phyloP scores from a whole-genome alignment of 345 rosid genomes.

The Mangifera indica region DNA sequence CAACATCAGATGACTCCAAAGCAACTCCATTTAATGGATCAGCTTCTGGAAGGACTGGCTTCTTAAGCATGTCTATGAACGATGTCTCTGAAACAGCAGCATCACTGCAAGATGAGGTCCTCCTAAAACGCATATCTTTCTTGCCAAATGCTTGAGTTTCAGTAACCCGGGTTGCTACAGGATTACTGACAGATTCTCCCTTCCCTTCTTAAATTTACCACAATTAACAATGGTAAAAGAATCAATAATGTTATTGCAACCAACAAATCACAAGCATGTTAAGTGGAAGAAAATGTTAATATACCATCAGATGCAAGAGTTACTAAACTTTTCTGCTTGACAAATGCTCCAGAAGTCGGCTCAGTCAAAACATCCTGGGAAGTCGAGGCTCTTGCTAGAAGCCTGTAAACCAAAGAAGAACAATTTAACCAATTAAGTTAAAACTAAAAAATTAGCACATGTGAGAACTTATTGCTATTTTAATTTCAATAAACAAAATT shows the following conservation, averaged over 20 bases:
- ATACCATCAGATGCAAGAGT: constrained; percentile 46
- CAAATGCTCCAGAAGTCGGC: constrained; percentile 34
- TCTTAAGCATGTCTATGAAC: constrained; percentile 76
- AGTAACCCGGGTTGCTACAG: constrained; percentile 8
- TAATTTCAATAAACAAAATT: background rate
- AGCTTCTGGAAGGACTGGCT: constrained; percentile 14
- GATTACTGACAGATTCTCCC: constrained; percentile 28
- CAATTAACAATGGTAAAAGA: background rate
- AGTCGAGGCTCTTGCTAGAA: constrained; percentile 36
- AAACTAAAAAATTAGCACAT: background rate
- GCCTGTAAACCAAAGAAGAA: constrained; percentile 23
- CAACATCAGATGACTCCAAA: constrained; percentile 35
- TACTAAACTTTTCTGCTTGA: constrained; percentile 35
- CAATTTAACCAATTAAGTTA: background rate
- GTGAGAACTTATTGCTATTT: background rate
- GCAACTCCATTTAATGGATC: constrained; percentile 17
- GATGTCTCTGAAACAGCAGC: constrained; percentile 59
- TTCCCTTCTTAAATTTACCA: constrained; percentile 32
- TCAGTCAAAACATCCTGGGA: constrained; percentile 54
- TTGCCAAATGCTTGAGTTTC: constrained; percentile 36
- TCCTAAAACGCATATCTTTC: constrained; percentile 45
- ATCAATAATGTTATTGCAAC: background rate
- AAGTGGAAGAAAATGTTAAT: background rate
- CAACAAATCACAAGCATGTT: background rate
- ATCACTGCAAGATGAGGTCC: constrained; percentile 48